phyloP scores from a whole-genome alignment of 495 filamentous ascomycete species.

The Annulohypoxylon maeteangense region DNA sequence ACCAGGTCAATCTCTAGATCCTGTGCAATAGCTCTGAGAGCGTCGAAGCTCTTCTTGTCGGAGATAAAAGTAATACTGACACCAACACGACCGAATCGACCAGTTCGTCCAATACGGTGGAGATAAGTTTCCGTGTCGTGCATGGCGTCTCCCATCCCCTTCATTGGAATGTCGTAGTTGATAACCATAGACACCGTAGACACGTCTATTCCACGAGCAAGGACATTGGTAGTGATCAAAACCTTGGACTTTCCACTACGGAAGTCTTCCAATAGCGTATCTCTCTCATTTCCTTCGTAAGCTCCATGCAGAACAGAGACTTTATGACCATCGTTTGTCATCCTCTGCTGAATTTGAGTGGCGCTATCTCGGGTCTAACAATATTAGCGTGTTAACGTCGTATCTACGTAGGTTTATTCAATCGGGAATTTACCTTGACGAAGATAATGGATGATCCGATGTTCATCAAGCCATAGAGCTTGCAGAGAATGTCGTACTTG shows the following conservation, averaged over 20 bases:
- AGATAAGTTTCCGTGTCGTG: slow-evolving; percentile 95
- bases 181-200: slow-evolving; percentile 96
- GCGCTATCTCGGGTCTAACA: slow-evolving; percentile 81
- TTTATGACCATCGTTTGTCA: slow-evolving; percentile 88
- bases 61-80: slow-evolving; percentile 93
- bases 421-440: slow-evolving; percentile 71
- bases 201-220: slow-evolving; percentile 97
- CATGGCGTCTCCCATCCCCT: slow-evolving; percentile 57
- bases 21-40: slow-evolving; percentile 78
- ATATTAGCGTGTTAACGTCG: slow-evolving; percentile 38
- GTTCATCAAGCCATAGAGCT: slow-evolving; percentile 94
- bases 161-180: slow-evolving; percentile 86
- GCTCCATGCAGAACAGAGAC: slow-evolving; percentile 89
- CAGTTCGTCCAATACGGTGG: slow-evolving; percentile 96
- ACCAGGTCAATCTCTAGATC: slow-evolving; percentile 70
- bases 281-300: slow-evolving; percentile 83
- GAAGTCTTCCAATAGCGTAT: slow-evolving; percentile 88
- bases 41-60: slow-evolving; percentile 77
- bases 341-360: slow-evolving; percentile 80
- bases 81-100: slow-evolving; percentile 96
- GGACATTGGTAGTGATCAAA: slow-evolving; percentile 97
- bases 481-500: slow-evolving; percentile 88
- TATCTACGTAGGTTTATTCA: slow-evolving; percentile 2
- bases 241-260: slow-evolving; percentile 88
- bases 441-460: slow-evolving; percentile 98